Conservation (phyloP, 1,284 basidiomycete genomes). For the Rugosomyces carneus region DNA sequence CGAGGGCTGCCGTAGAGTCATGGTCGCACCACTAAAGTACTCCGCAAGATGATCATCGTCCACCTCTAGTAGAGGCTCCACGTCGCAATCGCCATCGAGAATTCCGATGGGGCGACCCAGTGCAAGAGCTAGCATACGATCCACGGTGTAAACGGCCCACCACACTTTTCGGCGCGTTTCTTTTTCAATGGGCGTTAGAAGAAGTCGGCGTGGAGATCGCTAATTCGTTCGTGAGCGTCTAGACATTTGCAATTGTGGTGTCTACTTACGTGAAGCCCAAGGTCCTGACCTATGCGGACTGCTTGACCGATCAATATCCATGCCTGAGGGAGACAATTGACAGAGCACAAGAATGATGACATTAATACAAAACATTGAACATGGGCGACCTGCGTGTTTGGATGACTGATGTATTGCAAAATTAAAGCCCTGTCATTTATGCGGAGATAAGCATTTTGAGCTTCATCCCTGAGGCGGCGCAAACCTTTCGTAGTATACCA, state of each 20-base stretch:
- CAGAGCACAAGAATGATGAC: conserved; percentile 83
- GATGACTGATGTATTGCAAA: conserved; percentile 82
- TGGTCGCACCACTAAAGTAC: conserved; percentile 59
- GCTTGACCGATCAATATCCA: conserved; percentile 89
- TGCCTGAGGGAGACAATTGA: conserved; percentile 87
- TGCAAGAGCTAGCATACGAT: conserved; percentile 85
- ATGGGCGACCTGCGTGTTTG: conserved; percentile 74
- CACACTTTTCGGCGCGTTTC: conserved; percentile 85
- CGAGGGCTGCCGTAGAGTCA: conserved; percentile 50
- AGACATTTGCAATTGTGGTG: not conserved
- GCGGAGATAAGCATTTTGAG: conserved; percentile 1
- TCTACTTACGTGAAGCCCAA: conserved; percentile 77
- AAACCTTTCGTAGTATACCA: conserved; percentile 81
- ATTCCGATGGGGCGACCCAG: conserved; percentile 77
- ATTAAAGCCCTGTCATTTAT: conserved; percentile 61
- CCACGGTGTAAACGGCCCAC: conserved; percentile 87
- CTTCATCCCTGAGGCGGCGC: conserved; percentile 15
- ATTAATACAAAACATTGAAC: conserved; percentile 85
- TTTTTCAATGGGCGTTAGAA: conserved; percentile 70
- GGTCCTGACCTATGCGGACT: conserved; percentile 79
- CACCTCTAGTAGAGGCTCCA: conserved; percentile 72
- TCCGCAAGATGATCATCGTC: conserved; percentile 74
- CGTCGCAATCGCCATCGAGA: conserved; percentile 77
- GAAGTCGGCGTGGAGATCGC: conserved; percentile 75
- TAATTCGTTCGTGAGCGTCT: conserved; percentile 23